Evolutionary conservation across 805 yeast species (phyloP).

Genomic region (Metschnikowia noctiluminum): DNA sequence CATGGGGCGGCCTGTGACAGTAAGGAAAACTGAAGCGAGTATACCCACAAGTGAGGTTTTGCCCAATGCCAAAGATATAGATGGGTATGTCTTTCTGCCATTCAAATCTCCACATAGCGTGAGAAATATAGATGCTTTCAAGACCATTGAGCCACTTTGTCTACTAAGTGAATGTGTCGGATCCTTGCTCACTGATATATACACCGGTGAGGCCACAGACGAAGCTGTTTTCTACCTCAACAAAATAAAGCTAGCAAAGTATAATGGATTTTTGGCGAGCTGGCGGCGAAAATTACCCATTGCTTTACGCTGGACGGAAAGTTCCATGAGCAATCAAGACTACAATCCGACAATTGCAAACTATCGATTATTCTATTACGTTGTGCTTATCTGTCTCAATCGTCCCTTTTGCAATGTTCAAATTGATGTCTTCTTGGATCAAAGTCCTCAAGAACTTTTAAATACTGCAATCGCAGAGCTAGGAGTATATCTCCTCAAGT

Average conservation of each 20-base stretch:
- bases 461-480: slow-evolving; percentile 15
- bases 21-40: slow-evolving; percentile 18
- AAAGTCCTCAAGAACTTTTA: slow-evolving; percentile 10
- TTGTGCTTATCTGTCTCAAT: slow-evolving; percentile 17
- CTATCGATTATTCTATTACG: slow-evolving; percentile 16
- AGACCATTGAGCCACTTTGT: slow-evolving; percentile 17
- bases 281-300: slow-evolving; percentile 16
- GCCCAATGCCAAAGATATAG: slow-evolving; percentile 16
- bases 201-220: slow-evolving; percentile 12
- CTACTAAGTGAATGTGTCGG: slow-evolving; percentile 18
- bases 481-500: slow-evolving; percentile 11
- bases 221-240: slow-evolving; percentile 14
- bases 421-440: slow-evolving; percentile 7
- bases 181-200: slow-evolving; percentile 17
- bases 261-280: slow-evolving; percentile 9
- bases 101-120: slow-evolving; percentile 3
- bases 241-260: slow-evolving; percentile 9
- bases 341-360: slow-evolving; percentile 19
- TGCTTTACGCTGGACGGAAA: slow-evolving; percentile 14
- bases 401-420: slow-evolving; percentile 13
- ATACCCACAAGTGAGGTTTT: slow-evolving; percentile 18
- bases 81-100: slow-evolving; percentile 14
- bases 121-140: slow-evolving; percentile 15
- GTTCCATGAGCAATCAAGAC: slow-evolving; percentile 7
- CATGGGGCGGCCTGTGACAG: slow-evolving; percentile 20